Percentiles rank a stretch among this genome's conserved stretches.
phyloP scores from a whole-genome alignment of 805 yeast species.

The Candida dajiaensis region DNA sequence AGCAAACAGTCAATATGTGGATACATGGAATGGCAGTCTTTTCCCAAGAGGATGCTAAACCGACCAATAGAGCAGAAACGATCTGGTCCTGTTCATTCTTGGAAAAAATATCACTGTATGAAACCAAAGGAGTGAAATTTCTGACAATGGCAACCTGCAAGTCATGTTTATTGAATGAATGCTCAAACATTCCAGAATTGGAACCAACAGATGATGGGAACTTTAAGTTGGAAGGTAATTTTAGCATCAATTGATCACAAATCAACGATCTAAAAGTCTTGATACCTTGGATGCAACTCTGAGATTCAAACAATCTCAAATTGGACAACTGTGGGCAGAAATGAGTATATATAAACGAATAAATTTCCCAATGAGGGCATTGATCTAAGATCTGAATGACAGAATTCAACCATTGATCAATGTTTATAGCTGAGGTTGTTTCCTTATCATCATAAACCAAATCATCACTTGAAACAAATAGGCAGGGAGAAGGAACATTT shows the following conservation, averaged over 20 bases:
- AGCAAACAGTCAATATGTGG: conserved; percentile 68
- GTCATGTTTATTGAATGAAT: conserved; percentile 45
- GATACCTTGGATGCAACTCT: conserved; percentile 31
- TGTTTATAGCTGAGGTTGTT: conserved; percentile 30
- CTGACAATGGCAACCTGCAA: conserved; percentile 61
- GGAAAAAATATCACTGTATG: conserved; percentile 49
- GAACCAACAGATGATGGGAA: conserved; percentile 29
- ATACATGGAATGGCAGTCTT: conserved; percentile 73
- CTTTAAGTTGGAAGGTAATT: conserved; percentile 36
- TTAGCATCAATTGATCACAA: conserved; percentile 54
- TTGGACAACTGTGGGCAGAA: conserved; percentile 66
- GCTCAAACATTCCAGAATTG: background rate
- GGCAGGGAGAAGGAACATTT: conserved; percentile 30
- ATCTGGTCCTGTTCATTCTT: conserved; percentile 59
- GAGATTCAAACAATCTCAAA: conserved; percentile 40
- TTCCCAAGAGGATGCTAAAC: conserved; percentile 71
- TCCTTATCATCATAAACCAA: conserved; percentile 18
- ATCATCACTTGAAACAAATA: conserved; percentile 5
- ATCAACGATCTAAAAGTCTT: conserved; percentile 37
- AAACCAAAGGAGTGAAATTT: conserved; percentile 54
- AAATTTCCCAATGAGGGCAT: conserved; percentile 65
- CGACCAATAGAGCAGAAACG: conserved; percentile 51
- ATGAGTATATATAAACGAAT: conserved; percentile 60
- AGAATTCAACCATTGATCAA: conserved; percentile 45
- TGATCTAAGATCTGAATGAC: conserved; percentile 44